Conservation (phyloP, 2,329 filamentous ascomycete genomes). For the Fusarium palustre region DNA sequence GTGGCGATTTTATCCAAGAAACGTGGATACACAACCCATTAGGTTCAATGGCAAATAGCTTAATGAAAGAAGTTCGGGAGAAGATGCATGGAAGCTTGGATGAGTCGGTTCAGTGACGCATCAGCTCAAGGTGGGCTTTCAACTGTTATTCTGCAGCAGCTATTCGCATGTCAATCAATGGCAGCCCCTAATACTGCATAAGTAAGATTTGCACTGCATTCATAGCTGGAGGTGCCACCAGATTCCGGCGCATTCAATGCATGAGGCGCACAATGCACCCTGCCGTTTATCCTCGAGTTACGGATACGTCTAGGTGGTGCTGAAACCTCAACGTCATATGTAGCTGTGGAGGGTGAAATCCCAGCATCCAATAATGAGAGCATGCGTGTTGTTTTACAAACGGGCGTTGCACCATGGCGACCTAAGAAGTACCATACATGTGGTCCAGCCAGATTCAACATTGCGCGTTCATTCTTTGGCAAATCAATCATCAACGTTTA, state of each 20-base stretch:
- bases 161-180: not conserved
- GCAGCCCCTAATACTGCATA: no score
- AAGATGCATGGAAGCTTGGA: constrained; percentile 29
- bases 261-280: constrained; percentile 28
- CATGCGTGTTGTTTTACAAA: constrained; percentile 6
- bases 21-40: constrained; percentile 30
- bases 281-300: not conserved
- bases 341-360: constrained; percentile 22
- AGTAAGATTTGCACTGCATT: constrained; percentile 18
- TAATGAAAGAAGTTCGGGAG: constrained; percentile 30
- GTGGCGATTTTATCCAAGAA: constrained; percentile 28
- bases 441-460: constrained; percentile 7
- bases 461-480: constrained; percentile 26
- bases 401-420: constrained; percentile 3
- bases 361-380: constrained; percentile 25
- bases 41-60: constrained; percentile 3
- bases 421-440: not conserved
- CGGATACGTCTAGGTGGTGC: constrained; percentile 2
- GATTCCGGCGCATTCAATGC: constrained; percentile 17
- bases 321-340: constrained; percentile 28
- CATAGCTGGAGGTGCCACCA: constrained; percentile 5
- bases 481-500: constrained; percentile 23
- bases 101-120: constrained; percentile 30
- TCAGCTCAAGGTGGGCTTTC: constrained; percentile 12
- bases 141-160: constrained; percentile 3